Evolutionary conservation across 2,329 filamentous ascomycete species (phyloP).

Genomic region (Claviceps sp.): DNA sequence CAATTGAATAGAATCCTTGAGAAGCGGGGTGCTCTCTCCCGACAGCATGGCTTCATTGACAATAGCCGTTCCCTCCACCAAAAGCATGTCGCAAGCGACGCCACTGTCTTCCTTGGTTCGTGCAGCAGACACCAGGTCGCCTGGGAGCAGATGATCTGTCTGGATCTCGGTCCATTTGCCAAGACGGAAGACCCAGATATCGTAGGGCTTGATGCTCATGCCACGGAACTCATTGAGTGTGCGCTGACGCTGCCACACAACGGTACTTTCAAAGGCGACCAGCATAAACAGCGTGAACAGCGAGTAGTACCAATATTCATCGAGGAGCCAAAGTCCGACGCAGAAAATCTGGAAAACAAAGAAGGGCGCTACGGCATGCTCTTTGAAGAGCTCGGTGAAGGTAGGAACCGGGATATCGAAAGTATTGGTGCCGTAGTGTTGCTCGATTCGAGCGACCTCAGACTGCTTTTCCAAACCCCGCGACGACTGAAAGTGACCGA

Average conservation of each 20-base stretch:
- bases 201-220: slow-evolving; percentile 99
- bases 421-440: slow-evolving; percentile 90
- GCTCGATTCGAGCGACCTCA: slow-evolving; percentile 68
- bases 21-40: slow-evolving; percentile 87
- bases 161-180: slow-evolving; percentile 79
- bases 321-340: slow-evolving; percentile 94
- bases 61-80: slow-evolving; percentile 90
- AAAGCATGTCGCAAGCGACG: slow-evolving; percentile 91
- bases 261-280: slow-evolving; percentile 92
- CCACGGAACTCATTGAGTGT: slow-evolving; percentile 93
- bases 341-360: slow-evolving; percentile 99
- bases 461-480: slow-evolving; percentile 59
- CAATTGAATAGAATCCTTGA: slow-evolving; percentile 92
- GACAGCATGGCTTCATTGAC: slow-evolving; percentile 99
- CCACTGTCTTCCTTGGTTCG: slow-evolving; percentile 95
- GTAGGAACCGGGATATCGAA: slow-evolving; percentile 97
- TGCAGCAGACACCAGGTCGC: slow-evolving; percentile 82
- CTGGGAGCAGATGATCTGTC: slow-evolving; percentile 85
- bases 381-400: slow-evolving; percentile 91
- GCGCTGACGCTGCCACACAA: slow-evolving; percentile 96
- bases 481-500: slow-evolving; percentile 67
- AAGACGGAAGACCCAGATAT: slow-evolving; percentile 78
- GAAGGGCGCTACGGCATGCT: slow-evolving; percentile 96
- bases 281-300: slow-evolving; percentile 98
- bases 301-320: slow-evolving; percentile 99